phyloP scores from a whole-genome alignment of 768 basidiomycete species.

The Rickenella mellea region DNA sequence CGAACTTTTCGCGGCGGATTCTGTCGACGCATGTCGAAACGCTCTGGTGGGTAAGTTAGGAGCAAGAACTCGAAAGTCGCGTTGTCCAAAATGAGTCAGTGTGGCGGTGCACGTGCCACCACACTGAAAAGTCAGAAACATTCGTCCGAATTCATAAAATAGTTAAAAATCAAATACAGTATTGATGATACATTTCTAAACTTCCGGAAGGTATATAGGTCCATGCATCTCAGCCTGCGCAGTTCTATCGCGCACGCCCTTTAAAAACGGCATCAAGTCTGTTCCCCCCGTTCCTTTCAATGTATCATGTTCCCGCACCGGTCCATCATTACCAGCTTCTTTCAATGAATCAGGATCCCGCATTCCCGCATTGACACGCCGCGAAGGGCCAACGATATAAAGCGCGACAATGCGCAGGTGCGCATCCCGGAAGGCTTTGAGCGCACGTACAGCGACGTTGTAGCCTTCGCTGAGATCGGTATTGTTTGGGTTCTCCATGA shows the following conservation, averaged over 20 bases:
- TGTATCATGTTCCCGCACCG: constrained; percentile 13
- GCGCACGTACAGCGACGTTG: constrained; percentile 36
- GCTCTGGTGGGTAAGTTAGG: too few relatives aligned
- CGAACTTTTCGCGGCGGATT: too few relatives aligned
- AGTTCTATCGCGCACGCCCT: constrained; percentile 45
- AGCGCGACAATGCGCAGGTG: constrained; percentile 48
- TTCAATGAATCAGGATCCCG: background rate
- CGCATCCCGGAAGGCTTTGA: constrained; percentile 47
- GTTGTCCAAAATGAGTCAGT: too few relatives aligned
- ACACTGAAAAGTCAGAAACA: too few relatives aligned
- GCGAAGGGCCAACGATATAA: constrained; percentile 46
- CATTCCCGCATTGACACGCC: constrained; percentile 17
- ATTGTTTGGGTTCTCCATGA: constrained; percentile 12
- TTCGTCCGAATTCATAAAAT: too few relatives aligned
- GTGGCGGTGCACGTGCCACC: too few relatives aligned
- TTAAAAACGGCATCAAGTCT: constrained; percentile 44
- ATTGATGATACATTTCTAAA: too few relatives aligned
- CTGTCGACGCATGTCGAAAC: too few relatives aligned
- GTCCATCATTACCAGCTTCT: background rate
- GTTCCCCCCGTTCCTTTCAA: constrained; percentile 51
- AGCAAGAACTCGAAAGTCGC: too few relatives aligned
- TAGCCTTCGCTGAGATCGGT: constrained; percentile 27
- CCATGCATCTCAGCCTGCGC: constrained; percentile 22
- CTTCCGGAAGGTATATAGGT: too few relatives aligned
- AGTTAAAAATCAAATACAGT: too few relatives aligned